These are phyloP conservation scores for Uronychia binucleata DNA, from an alignment of 73 alveolate species.

Conservation along the genomic window DNA sequence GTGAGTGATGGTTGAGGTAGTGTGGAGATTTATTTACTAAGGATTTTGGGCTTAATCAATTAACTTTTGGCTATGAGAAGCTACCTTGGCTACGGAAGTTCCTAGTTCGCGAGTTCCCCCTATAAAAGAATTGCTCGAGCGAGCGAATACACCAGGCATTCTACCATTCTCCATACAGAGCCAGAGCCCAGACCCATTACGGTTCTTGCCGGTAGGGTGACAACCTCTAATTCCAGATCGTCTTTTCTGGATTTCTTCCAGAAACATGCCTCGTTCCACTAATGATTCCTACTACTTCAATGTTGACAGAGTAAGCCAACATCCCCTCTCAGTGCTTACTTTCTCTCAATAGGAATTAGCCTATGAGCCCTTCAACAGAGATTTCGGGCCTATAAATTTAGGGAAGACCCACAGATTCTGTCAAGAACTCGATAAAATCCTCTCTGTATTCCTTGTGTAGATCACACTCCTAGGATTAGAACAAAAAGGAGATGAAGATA, in stretches of 20 bases:
- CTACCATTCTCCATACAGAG: neutral
- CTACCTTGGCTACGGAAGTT: neutral
- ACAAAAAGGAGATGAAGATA: slow-evolving; percentile 54
- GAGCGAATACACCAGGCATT: neutral
- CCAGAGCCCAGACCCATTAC: neutral
- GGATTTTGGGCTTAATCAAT: no score
- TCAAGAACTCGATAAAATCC: slow-evolving; percentile 51
- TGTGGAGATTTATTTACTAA: no score
- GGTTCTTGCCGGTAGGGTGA: neutral
- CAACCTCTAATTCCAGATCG: slow-evolving; percentile 21
- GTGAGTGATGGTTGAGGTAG: no score
- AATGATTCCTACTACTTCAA: slow-evolving; percentile 52
- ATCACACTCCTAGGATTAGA: slow-evolving; percentile 6
- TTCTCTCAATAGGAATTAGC: slow-evolving; percentile 21
- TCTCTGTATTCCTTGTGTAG: neutral
- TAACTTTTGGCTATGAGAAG: no score
- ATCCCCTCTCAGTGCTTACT: neutral
- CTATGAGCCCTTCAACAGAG: slow-evolving; percentile 76
- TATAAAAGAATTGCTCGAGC: neutral
- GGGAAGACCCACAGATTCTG: slow-evolving; percentile 70
- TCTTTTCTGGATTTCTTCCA: slow-evolving; percentile 46
- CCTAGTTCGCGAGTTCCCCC: neutral
- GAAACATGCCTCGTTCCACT: slow-evolving; percentile 29
- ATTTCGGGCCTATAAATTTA: slow-evolving; percentile 79
- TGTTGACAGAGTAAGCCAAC: slow-evolving; percentile 46